Evolutionary conservation across 768 basidiomycete species (phyloP).

Genomic region (Coprinopsis cinerea): DNA sequence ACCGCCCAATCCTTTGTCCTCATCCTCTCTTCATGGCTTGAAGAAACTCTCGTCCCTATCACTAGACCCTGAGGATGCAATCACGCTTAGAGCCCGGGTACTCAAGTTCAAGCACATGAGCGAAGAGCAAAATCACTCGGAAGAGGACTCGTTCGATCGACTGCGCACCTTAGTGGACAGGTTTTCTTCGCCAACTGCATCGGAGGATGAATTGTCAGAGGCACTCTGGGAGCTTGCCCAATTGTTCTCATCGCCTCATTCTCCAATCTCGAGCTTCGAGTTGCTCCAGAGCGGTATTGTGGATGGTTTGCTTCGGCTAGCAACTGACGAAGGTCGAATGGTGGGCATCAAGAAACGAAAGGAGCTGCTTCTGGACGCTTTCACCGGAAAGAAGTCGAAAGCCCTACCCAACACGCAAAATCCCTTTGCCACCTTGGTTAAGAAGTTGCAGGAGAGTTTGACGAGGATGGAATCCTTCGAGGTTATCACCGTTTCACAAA

Average conservation of each 20-base stretch:
- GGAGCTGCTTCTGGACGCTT: conserved; percentile 74
- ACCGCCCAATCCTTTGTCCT: conserved; percentile 30
- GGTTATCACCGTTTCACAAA: conserved; percentile 83
- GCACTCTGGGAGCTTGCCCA: conserved; percentile 71
- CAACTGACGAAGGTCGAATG: conserved; percentile 58
- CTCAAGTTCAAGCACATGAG: conserved; percentile 78
- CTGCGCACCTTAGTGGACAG: conserved; percentile 61
- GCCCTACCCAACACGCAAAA: conserved; percentile 40
- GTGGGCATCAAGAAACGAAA: conserved; percentile 64
- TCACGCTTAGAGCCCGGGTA: conserved; percentile 86
- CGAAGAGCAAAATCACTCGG: conserved; percentile 47
- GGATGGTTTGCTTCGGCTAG: conserved; percentile 77
- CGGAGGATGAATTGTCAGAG: conserved; percentile 58
- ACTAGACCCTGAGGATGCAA: conserved; percentile 82
- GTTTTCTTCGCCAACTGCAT: conserved; percentile 47
- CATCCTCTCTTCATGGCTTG: conserved; percentile 51
- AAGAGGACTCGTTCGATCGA: conserved; percentile 57
- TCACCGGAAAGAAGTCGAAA: conserved; percentile 51
- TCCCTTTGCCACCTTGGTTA: conserved; percentile 75
- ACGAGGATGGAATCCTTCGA: conserved; percentile 96
- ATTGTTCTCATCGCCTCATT: conserved; percentile 69
- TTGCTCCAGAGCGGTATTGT: conserved; percentile 90
- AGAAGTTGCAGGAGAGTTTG: conserved; percentile 92
- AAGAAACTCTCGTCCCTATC: conserved; percentile 67
- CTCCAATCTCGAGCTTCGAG: conserved; percentile 92